Evolutionary conservation across 345 rosid species (phyloP).

Genomic region (Aquilaria yunnanensis): DNA sequence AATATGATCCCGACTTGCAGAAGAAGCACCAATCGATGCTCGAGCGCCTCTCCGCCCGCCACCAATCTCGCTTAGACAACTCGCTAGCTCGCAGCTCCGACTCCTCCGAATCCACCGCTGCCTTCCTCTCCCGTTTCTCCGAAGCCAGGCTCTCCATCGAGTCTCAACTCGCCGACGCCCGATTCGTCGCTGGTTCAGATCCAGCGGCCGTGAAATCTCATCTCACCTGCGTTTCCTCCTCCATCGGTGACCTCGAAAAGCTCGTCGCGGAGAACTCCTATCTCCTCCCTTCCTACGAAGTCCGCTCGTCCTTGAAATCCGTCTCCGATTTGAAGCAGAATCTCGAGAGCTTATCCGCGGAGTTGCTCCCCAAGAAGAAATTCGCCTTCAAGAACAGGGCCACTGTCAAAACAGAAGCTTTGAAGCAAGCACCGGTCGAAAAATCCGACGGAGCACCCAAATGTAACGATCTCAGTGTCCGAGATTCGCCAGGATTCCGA

Average conservation of each 20-base stretch:
- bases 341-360: conserved; percentile 40
- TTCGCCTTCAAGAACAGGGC: conserved; percentile 68
- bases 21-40: conserved; percentile 75
- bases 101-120: conserved; percentile 40
- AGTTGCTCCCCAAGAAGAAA: conserved; percentile 59
- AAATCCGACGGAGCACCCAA: conserved; percentile 11
- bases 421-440: conserved; percentile 21
- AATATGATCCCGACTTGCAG: conserved; percentile 21
- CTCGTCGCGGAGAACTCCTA: conserved; percentile 74
- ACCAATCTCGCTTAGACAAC: conserved; percentile 38
- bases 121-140: conserved; percentile 62
- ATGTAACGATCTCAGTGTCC: conserved; percentile 13
- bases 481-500: conserved; percentile 64
- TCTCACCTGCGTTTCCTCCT: conserved; percentile 41
- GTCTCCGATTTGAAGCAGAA: conserved; percentile 59
- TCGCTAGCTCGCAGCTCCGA: conserved; percentile 26
- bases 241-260: conserved; percentile 64
- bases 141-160: conserved; percentile 46
- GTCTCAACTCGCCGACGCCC: conserved; percentile 34
- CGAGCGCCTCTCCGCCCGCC: conserved; percentile 73
- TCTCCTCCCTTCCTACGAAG: conserved; percentile 70
- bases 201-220: conserved; percentile 36
- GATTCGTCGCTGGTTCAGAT: conserved; percentile 25
- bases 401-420: conserved; percentile 18
- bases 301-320: conserved; percentile 63